These are phyloP conservation scores for Alternaria triticimaculans DNA, from an alignment of 2,329 filamentous ascomycete genomes.

Conservation along the genomic window DNA sequence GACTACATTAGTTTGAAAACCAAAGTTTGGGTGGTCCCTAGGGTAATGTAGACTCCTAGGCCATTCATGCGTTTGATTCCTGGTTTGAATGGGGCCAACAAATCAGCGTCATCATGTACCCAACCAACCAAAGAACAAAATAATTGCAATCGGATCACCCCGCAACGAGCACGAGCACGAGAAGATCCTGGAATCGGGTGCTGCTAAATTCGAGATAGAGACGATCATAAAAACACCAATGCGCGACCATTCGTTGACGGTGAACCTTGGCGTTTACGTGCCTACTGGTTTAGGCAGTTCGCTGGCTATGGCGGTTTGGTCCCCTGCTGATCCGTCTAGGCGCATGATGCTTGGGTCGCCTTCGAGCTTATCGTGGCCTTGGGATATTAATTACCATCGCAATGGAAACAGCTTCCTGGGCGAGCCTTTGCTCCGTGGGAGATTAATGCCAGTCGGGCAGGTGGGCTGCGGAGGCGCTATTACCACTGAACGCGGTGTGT, in stretches of 20 bases:
- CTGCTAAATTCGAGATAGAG: background rate
- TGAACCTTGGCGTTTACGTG: constrained; percentile 1
- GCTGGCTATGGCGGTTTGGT: constrained; percentile 7
- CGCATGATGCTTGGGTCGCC: constrained; percentile 11
- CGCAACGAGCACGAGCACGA: background rate
- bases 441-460: constrained; percentile 37
- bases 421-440: constrained; percentile 28
- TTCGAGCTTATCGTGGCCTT: constrained; percentile 22
- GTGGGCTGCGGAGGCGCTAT: constrained; percentile 16
- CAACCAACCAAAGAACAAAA: background rate
- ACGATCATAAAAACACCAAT: background rate
- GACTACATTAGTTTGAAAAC: background rate
- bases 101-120: background rate
- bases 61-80: background rate
- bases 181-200: background rate
- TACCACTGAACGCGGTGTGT: background rate
- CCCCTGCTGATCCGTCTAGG: constrained; percentile 21
- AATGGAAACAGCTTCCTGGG: constrained; percentile 30
- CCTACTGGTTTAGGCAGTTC: constrained; percentile 20
- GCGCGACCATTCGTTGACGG: constrained; percentile 2
- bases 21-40: background rate
- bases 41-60: background rate
- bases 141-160: background rate
- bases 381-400: constrained; percentile 35
- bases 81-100: background rate